phyloP scores from a whole-genome alignment of 2,329 filamentous ascomycete genomes.

The Sordariomycetes sp. region DNA sequence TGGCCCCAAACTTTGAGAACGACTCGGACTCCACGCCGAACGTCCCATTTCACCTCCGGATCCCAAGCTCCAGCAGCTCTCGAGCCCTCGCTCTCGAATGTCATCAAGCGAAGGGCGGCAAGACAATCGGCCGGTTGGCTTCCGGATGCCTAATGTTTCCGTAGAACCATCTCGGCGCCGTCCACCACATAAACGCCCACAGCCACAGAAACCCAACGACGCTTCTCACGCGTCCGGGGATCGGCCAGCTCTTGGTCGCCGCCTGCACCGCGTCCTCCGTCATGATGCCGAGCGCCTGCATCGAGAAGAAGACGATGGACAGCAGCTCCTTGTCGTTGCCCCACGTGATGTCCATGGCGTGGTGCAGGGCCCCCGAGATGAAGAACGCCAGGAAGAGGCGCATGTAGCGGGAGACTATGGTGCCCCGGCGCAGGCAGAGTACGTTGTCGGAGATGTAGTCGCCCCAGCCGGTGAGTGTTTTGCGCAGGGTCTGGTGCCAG shows the following conservation, averaged over 20 bases:
- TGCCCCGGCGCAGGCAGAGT: conserved; percentile 1
- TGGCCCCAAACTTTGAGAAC: no score
- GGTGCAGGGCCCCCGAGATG: conserved; percentile 4
- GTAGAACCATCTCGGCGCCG: conserved; percentile 1
- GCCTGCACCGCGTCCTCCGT: conserved; percentile 6
- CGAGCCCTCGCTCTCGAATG: no score
- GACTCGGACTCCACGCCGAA: no score
- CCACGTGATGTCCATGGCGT: conserved; percentile 1
- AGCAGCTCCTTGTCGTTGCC: neutral
- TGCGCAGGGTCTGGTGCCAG: conserved; percentile 7
- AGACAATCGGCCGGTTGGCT: no score
- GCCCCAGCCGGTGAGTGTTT: conserved; percentile 2
- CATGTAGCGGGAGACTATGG: conserved; percentile 3
- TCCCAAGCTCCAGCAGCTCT: no score
- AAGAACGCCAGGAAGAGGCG: conserved; percentile 5
- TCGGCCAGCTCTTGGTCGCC: neutral
- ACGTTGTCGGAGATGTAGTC: conserved; percentile 5
- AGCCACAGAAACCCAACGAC: conserved; percentile 4
- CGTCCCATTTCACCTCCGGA: no score
- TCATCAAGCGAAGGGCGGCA: no score
- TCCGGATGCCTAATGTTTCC: no score
- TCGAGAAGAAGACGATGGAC: conserved; percentile 4
- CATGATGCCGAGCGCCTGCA: conserved; percentile 7
- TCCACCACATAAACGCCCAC: conserved; percentile 3
- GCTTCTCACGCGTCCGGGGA: neutral